These are phyloP conservation scores for Colletotrichum tofieldiae DNA, from an alignment of 2,329 filamentous ascomycete species.

Conservation along the genomic window DNA sequence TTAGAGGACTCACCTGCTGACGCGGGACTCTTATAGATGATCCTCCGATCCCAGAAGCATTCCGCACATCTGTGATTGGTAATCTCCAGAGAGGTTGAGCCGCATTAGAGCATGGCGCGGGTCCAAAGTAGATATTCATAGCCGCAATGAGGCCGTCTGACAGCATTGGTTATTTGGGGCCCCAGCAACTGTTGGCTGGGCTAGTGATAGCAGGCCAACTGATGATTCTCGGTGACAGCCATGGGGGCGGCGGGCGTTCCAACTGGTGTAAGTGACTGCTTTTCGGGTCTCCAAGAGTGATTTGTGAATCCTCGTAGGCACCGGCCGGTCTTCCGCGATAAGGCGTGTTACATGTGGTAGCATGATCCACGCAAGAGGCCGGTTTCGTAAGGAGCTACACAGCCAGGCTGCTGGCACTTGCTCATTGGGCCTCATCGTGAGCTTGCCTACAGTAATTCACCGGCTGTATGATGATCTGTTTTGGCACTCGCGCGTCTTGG, in stretches of 20 bases:
- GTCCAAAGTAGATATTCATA: conserved; percentile 30
- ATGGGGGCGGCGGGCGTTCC: not conserved
- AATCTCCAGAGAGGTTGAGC: not conserved
- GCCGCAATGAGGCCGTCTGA: conserved; percentile 29
- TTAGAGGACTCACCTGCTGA: conserved; percentile 17
- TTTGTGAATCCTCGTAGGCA: not conserved
- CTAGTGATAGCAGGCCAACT: not conserved
- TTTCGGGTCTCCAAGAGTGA: not conserved
- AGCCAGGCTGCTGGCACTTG: conserved; percentile 16
- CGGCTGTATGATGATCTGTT: not conserved
- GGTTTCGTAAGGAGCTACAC: conserved; percentile 21
- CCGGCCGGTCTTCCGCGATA: not conserved
- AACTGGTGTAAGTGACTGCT: not conserved
- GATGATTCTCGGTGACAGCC: not conserved
- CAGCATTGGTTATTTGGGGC: not conserved
- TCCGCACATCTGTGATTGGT: conserved; percentile 5
- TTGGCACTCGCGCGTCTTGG: conserved; percentile 28
- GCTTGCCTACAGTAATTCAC: conserved; percentile 9
- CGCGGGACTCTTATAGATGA: not conserved
- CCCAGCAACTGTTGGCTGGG: not conserved
- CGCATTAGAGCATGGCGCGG: not conserved
- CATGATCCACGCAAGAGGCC: not conserved
- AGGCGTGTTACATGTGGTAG: conserved; percentile 19
- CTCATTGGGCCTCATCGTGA: conserved; percentile 19
- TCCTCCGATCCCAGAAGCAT: not conserved